Percentiles rank a stretch among this genome's conserved stretches.
Conservation (phyloP, 495 filamentous ascomycete genomes). For the Annulohypoxylon bovei region DNA sequence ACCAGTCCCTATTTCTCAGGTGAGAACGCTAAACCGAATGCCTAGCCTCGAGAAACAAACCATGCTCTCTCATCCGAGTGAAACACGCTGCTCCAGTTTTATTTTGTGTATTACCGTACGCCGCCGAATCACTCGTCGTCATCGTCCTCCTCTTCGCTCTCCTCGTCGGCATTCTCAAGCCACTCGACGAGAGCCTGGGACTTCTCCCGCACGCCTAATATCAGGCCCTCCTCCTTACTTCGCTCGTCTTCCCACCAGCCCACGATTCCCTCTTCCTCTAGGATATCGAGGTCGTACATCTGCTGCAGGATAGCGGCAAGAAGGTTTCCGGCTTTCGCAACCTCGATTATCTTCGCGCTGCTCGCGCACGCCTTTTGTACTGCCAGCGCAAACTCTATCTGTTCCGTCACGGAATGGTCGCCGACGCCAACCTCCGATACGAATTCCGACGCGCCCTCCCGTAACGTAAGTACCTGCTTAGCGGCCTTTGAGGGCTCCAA, state of each 20-base stretch:
- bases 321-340: conserved; percentile 64
- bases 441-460: conserved; percentile 60
- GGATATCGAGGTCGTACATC: conserved; percentile 82
- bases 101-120: neutral
- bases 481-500: conserved; percentile 72
- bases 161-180: conserved; percentile 83
- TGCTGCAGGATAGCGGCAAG: conserved; percentile 80
- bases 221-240: conserved; percentile 68
- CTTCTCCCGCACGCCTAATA: conserved; percentile 75
- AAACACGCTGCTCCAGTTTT: neutral
- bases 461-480: conserved; percentile 61
- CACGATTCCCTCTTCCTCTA: conserved; percentile 89
- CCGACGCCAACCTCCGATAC: conserved; percentile 62
- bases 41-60: no score
- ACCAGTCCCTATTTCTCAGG: neutral
- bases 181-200: conserved; percentile 85
- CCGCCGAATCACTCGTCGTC: conserved; percentile 34
- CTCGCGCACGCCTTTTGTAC: conserved; percentile 80
- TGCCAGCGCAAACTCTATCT: conserved; percentile 84
- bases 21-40: neutral
- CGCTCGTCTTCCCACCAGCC: conserved; percentile 86
- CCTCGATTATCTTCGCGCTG: conserved; percentile 62
- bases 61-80: neutral
- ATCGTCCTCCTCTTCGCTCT: conserved; percentile 72
- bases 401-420: conserved; percentile 60